Base-by-base conservation (phyloP, 1,139 yeast genomes). In the Debaryomycetaceae sp. region DNA sequence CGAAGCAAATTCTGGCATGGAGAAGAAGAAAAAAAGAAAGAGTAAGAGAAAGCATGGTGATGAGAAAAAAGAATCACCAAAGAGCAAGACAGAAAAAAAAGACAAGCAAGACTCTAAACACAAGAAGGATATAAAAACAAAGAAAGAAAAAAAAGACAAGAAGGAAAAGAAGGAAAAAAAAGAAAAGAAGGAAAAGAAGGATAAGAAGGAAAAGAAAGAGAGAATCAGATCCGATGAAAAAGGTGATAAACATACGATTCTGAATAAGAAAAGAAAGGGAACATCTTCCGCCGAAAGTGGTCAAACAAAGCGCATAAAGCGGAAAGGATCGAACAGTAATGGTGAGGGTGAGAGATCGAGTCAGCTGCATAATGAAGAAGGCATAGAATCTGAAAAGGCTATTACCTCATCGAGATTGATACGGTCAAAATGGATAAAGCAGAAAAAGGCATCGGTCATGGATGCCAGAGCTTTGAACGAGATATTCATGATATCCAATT, bases 391-490 rank as follows among this genome's bases (percentile, higher is more conserved):
- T 8, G n/a, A 34, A 34, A 17, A 17, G 20, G 20, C 20, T 17
- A 34, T 14, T 9, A 3, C 37, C 9, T 34, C 37, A 52, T 56
- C 75, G 2, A 56, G 73, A 42, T 86, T 95, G 0, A 87, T 86
- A 2, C 78, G 98, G 58, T 84, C 96, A 14, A 83, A 81, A 60
- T 90, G 89, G 84, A 90, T 91, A 46, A 84, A 78, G 51, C 96
- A 89, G 59, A 91, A 91, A 61, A 77, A 93, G 56, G 95, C 96
- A 6, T 90, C 97, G 1, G 90, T 91, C 0, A 80, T 86, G 83
- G 97, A 91, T 61, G 77, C 86, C 11, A 84, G 88, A 60, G 90
- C 96, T 23, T 76, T 91, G 50, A 89, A 88, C 56, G 98, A 91
- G 64, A 91, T 91, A 47, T 87, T 91, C 62, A 91, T 91, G 98